Base-by-base conservation (phyloP, 1,284 basidiomycete genomes). In the Papiliotrema fonsecae region DNA sequence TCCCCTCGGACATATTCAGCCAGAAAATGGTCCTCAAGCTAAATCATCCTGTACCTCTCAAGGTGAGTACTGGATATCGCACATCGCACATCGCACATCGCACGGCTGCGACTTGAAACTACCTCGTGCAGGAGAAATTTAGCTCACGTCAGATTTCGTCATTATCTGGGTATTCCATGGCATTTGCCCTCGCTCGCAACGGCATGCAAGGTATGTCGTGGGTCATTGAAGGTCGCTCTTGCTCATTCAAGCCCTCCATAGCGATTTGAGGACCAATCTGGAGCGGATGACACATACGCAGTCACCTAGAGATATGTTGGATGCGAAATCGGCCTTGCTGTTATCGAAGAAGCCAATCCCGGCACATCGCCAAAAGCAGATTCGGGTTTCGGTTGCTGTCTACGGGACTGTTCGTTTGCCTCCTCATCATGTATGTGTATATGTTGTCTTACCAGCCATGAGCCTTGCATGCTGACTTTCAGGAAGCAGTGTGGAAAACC, bases 1-100 rank as follows among this genome's bases (percentile, higher is more conserved):
- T 72, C 42, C 71, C 73, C 0, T 60, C 66, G 6, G 62, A 69
- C 7, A 56, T 75, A 21, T 75, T 65, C 53, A 66, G 65, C 32
- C 57, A 59, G 19, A 50, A 67, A 45, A 52, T 74, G 30, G 55
- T 63, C 3, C 51, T 74, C 35, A 66, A 67, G 39, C 57, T 73
- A 7, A 70, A 70, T 16, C 54, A 60, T 1, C 73, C 67, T 6
- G 42, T 74, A 6, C 71, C 71, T 22, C 49, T 74, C 34, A 67
- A 69, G 45, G 64, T 73, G 37, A 44, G 65, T 57, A 22, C 14
- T 22, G 11, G 27, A 6, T 14, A n/a, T n/a, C n/a, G n/a, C n/a
- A n/a, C n/a, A n/a, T n/a, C n/a, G n/a, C n/a, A n/a, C n/a, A n/a
- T n/a, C n/a, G n/a, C n/a, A n/a, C n/a, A n/a, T n/a, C n/a, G n/a